Evolutionary conservation across 2,329 filamentous ascomycete genomes (phyloP), one percentile per base, ranked within the genome.

Genomic region (Aureobasidium sp.): DNA sequence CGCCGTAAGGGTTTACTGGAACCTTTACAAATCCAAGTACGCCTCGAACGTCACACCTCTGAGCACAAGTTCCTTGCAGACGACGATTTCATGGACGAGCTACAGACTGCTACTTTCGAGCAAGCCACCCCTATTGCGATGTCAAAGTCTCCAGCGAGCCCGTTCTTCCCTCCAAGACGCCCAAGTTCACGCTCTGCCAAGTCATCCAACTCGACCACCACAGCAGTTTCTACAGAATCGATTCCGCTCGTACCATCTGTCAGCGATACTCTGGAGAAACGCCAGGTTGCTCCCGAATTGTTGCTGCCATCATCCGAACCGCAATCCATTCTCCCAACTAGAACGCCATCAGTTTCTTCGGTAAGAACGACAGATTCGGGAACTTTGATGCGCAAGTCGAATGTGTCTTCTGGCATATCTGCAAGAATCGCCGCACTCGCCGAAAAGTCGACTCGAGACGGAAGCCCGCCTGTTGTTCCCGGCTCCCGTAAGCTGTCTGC

Each of bases 361-460:
- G 62, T 41, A 9, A 57, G 41, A 36, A 57, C 53, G 7, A 47
- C 31, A 3, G 62, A 60, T 45, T 56, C 55, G 1, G 39, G 51
- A 11, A 2, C 51, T 2, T 25, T 58, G 3, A 25, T 36, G 25
- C 55, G 62, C 72, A 95, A 92, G 72, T 82, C 87, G 66, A 94
- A 90, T 69, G 84, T 97, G 27, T 92, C 91, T 8, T 91, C 89
- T 9, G 91, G 90, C 67, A 97, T 99, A 64, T 95, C 93, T 3
- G 90, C 93, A 73, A 87, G 94, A 45, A 97, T 97, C 73, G 95
- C 96, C 74, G 91, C 92, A 7, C 79, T 99, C 59, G 90, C 96
- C 71, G 92, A 91, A 73, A 82, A 94, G 36, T 67, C 66, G 3
- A 65, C 64, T 39, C 63, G 65, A 52, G 70, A 70, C 20, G 42